These are phyloP conservation scores for Salvia sclarea DNA, from an alignment of 305 asterid species.

Conservation along the genomic window DNA sequence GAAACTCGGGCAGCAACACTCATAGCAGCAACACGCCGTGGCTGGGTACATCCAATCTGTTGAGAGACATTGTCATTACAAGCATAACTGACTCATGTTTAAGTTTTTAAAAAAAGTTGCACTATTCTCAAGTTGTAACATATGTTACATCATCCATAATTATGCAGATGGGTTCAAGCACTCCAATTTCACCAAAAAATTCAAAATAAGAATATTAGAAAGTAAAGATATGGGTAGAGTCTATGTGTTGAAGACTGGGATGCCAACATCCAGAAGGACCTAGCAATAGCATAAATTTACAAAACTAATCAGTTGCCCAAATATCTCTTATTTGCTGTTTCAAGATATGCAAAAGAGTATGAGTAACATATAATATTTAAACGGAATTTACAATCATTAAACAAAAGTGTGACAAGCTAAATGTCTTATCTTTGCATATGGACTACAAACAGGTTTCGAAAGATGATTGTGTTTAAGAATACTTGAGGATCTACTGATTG, in stretches of 20 bases:
- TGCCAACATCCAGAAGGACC: conserved; percentile 5
- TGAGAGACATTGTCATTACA: conserved; percentile 19
- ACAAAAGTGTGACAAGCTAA: conserved; percentile 2
- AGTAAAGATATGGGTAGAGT: not conserved
- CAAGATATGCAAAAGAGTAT: not conserved
- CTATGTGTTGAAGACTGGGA: conserved; percentile 10
- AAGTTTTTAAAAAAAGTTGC: conserved; percentile 9
- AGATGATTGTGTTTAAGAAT: conserved; percentile 1
- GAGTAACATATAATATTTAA: not conserved
- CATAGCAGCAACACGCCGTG: conserved; percentile 98
- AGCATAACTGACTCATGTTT: conserved; percentile 21
- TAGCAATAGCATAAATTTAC: conserved; percentile 15
- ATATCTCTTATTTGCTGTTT: conserved; percentile 1
- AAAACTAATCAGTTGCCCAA: not conserved
- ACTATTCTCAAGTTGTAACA: not conserved
- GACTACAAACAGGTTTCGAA: not conserved
- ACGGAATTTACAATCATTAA: not conserved
- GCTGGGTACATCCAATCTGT: conserved; percentile 91
- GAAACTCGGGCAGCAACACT: conserved; percentile 96
- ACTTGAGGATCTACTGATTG: not conserved
- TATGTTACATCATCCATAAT: conserved; percentile 18
- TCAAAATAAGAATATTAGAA: not conserved
- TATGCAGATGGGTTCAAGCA: not conserved
- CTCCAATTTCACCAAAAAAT: not conserved
- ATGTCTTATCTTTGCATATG: not conserved